Evolutionary conservation across 108 stramenopile species (phyloP).

Genomic region (Stephanodiscus minutulus): DNA sequence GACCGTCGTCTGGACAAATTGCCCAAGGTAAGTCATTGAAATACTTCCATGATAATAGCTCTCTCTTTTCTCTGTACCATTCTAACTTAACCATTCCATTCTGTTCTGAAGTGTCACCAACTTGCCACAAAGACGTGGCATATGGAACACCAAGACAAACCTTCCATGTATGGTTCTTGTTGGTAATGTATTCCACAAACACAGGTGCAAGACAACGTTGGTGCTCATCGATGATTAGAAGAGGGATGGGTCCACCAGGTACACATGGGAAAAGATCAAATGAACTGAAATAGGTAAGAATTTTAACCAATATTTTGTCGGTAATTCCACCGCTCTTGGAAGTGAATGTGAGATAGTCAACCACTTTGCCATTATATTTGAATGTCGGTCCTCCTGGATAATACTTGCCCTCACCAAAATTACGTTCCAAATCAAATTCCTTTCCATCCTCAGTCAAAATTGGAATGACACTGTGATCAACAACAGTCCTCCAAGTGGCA

Average conservation of each 20-base stretch:
- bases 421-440: conserved; percentile 2
- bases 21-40: too few species aligned
- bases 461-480: too few species aligned
- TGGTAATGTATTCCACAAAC: conserved; percentile 27
- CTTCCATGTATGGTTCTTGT: too few species aligned
- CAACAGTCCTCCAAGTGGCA: conserved; percentile 2
- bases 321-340: conserved; percentile 18
- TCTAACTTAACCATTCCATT: too few species aligned
- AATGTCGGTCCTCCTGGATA: conserved; percentile 16
- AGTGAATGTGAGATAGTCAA: too few species aligned
- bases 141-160: too few species aligned
- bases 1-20: too few species aligned
- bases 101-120: conserved; percentile 16
- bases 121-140: conserved; percentile 30
- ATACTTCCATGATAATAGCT: not conserved
- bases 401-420: too few species aligned
- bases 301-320: conserved; percentile 5
- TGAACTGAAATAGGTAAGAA: conserved; percentile 14
- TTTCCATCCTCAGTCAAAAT: too few species aligned
- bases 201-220: conserved; percentile 5
- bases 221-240: conserved; percentile 21
- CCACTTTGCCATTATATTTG: conserved; percentile 21
- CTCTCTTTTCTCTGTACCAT: not conserved
- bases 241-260: conserved; percentile 7
- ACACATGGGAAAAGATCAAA: conserved; percentile 6